Evolutionary conservation across 2,329 filamentous ascomycete genomes (phyloP), one percentile per base, ranked within the genome.

Genomic region (Rhinocladiella similis): DNA sequence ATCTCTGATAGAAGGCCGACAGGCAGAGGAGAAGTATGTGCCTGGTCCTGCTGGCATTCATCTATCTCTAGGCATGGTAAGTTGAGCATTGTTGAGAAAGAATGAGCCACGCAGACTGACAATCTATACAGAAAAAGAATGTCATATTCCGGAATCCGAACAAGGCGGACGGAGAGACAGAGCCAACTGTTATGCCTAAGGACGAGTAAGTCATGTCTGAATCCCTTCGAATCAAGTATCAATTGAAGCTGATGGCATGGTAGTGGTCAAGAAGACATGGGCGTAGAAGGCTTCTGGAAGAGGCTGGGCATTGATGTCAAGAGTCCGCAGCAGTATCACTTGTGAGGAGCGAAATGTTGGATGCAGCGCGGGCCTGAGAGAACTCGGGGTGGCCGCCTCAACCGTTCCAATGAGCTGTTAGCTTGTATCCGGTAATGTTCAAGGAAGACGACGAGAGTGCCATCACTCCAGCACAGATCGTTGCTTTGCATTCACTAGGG

Each of bases 61-160:
- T 66, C 60, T 83, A 59, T 83, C 80, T 0, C 66, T 83, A 6
- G 80, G 80, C n/a, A 63, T 82, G 65, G 80, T 82, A 67, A 20
- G 39, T 43, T 18, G 19, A 12, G 14, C n/a, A 4, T 9, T 2
- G n/a, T 10, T 25, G 25, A 3, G 16, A 25, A 39, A n/a, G 13
- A 33, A 33, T n/a, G 18, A 36, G 38, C 4, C 38, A 5, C 29
- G 39, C 3, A 6, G 20, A 29, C 36, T 51, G 3, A 51, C 20
- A 33, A 45, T 9, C 19, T 19, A 25, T 35, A 12, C 33, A 73
- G 72, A 70, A 69, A 67, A 63, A 69, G 18, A 73, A 73, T 47
- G 65, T 73, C 18, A 61, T 72, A 9, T 73, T 73, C 63, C 67
- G 71, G 9, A 72, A 73, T 19, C 71, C 70, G 1, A 70, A 73